Base-by-base conservation (phyloP, 495 filamentous ascomycete species). In the Xylaria sp. region DNA sequence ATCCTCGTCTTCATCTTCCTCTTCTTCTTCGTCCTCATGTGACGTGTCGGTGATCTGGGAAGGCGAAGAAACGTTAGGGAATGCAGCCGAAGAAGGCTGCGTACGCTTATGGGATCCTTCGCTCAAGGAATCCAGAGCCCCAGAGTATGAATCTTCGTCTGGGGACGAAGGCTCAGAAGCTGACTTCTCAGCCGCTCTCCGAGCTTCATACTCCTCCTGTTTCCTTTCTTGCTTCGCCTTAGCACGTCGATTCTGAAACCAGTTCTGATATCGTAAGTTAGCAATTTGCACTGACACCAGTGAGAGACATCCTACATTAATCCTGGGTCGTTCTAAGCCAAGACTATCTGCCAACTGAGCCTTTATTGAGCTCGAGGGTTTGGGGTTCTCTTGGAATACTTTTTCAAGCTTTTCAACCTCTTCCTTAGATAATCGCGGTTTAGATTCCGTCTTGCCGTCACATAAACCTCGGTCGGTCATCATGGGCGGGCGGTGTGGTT, bases 241-340 rank as follows among this genome's bases (percentile, higher is more conserved):
- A 67, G 92, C 92, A 48, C 93, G 90, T 63, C 93, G 87, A 78
- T 96, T 97, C 78, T 97, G 93, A 80, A 95, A 97, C 93, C 93
- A 96, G 74, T 95, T 95, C 93, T 96, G 69, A 43, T 31, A 69
- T 52, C 53, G 31, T 9, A 61, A 41, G 80, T 85, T 69, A 84
- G 82, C 71, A 73, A 17, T n/a, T 52, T 14, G 44, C 26, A 33
- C n/a, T 65, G 52, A 52, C n/a, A 66, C 26, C 29, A 9, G 33
- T 19, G 40, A 12, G 66, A 65, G 19, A 37, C 7, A 64, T 89
- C 90, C 70, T 82, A 94, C 93, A 74, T 93, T 92, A 74, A 95
- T 93, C 71, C 91, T 85, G 17, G 91, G 88, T 67, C 93, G 82
- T 64, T 93, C 92, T 40, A 95, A 82, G 12, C 90, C 89, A 70